Evolutionary conservation across 2,329 filamentous ascomycete species (phyloP).

Genomic region (Alternaria rosae): DNA sequence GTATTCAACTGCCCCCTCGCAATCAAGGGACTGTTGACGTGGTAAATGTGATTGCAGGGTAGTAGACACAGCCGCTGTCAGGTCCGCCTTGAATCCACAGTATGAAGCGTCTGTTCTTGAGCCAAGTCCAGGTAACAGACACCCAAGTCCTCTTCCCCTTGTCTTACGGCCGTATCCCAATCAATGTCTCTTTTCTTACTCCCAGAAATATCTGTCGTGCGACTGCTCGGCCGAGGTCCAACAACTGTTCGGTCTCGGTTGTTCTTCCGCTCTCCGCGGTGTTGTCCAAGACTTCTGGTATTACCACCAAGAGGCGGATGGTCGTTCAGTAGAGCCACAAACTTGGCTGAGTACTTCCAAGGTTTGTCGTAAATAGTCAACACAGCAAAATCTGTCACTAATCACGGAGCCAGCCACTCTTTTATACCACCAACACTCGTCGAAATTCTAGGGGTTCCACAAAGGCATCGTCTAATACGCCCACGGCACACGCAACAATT

Average conservation of each 20-base stretch:
- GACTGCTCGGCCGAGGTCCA: not conserved
- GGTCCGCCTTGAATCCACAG: not conserved
- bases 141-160: not conserved
- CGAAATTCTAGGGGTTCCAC: not conserved
- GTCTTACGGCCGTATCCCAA: not conserved
- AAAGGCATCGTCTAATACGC: not conserved
- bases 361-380: not conserved
- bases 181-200: not conserved
- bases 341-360: not conserved
- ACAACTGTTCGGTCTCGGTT: not conserved
- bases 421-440: not conserved
- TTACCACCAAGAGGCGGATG: not conserved
- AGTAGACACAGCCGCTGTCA: not conserved
- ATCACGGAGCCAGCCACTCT: not conserved
- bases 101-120: not conserved
- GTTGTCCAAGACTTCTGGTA: not conserved
- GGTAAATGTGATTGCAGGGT: not conserved
- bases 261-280: not conserved
- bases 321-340: not conserved
- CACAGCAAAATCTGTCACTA: not conserved
- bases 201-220: not conserved
- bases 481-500: slow-evolving; percentile 3
- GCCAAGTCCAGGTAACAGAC: not conserved
- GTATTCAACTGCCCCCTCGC: not conserved
- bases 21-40: not conserved